These are phyloP conservation scores for Hydnomerulius pinastri DNA, from an alignment of 768 basidiomycete species.

Conservation along the genomic window DNA sequence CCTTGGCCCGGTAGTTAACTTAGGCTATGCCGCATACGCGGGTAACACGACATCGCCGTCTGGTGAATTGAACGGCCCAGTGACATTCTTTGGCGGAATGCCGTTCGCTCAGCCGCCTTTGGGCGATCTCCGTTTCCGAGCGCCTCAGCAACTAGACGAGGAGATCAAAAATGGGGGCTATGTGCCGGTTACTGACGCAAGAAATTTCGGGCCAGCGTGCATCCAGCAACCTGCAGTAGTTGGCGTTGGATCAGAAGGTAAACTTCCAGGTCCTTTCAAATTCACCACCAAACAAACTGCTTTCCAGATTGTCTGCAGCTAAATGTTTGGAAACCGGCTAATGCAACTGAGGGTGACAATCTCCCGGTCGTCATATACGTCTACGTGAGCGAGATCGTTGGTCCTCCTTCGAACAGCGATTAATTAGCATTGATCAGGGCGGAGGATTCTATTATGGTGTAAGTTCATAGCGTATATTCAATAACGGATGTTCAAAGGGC, in stretches of 20 bases:
- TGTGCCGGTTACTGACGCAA: constrained; percentile 38
- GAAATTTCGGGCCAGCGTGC: constrained; percentile 47
- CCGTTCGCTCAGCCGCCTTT: constrained; percentile 58
- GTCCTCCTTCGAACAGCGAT: too few relatives aligned
- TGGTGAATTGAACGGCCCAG: constrained; percentile 36
- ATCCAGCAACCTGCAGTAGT: constrained; percentile 48
- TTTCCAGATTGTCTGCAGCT: neutral
- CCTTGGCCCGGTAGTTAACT: constrained; percentile 37
- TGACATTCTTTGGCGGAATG: constrained; percentile 49
- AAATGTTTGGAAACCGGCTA: too few relatives aligned
- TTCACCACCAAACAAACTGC: too few relatives aligned
- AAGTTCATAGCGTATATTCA: neutral
- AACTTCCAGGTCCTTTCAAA: too few relatives aligned
- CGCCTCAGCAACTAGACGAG: constrained; percentile 40
- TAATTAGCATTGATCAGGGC: constrained; percentile 31
- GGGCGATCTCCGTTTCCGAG: constrained; percentile 46
- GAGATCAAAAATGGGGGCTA: constrained; percentile 12
- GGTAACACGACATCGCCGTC: constrained; percentile 43
- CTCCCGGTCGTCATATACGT: too few relatives aligned
- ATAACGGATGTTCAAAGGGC: neutral
- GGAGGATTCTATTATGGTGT: constrained; percentile 43
- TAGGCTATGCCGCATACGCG: constrained; percentile 43
- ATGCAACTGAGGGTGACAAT: too few relatives aligned
- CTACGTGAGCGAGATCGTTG: too few relatives aligned
- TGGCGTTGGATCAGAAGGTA: constrained; percentile 48